Evolutionary conservation across 371 early-diverging fungal genomes (phyloP).

Genomic region (Nematocida sp.): DNA sequence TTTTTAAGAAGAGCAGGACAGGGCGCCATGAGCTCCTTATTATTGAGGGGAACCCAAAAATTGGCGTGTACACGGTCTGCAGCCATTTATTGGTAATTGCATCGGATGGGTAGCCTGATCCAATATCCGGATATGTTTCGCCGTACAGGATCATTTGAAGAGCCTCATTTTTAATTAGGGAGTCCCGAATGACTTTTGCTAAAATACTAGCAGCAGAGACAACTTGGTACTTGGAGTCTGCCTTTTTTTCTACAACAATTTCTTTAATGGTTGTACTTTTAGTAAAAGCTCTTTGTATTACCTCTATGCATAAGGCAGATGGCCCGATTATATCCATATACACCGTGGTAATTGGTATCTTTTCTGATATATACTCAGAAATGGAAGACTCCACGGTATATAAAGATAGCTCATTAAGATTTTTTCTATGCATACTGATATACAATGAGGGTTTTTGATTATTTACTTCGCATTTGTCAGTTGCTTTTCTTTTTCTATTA

Average conservation of each 20-base stretch:
- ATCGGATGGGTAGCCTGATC: constrained; percentile 94
- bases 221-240: constrained; percentile 84
- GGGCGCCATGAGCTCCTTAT: constrained; percentile 94
- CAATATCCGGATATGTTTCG: constrained; percentile 71
- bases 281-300: constrained; percentile 74
- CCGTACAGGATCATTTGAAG: constrained; percentile 66
- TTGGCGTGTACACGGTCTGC: constrained; percentile 70
- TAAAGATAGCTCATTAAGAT: constrained; percentile 85
- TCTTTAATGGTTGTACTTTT: constrained; percentile 39
- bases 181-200: constrained; percentile 91
- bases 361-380: constrained; percentile 2
- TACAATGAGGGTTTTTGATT: neutral
- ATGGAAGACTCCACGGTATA: constrained; percentile 70
- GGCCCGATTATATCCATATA: constrained; percentile 95
- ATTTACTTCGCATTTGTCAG: neutral
- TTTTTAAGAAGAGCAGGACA: constrained; percentile 69
- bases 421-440: constrained; percentile 65
- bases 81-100: constrained; percentile 86
- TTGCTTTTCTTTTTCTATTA: neutral
- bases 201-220: constrained; percentile 96
- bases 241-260: constrained; percentile 82
- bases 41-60: constrained; percentile 84
- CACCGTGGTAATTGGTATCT: constrained; percentile 17
- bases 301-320: constrained; percentile 74
- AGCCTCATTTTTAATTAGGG: constrained; percentile 67